Conservation (phyloP, 2,329 filamentous ascomycete species). For the Alternaria brassicicola region DNA sequence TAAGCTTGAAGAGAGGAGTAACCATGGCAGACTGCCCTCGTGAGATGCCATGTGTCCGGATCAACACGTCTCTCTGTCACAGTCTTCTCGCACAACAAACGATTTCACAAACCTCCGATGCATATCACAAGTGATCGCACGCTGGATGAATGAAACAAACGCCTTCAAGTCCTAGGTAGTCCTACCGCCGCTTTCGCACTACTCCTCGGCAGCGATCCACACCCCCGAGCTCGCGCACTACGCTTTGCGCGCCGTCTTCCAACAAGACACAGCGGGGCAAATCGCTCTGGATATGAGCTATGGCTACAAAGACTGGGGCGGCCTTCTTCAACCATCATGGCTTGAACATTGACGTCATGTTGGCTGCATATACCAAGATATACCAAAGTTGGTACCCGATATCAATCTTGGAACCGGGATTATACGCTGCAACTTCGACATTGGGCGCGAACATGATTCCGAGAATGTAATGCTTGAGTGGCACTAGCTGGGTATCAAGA, state of each 20-base stretch:
- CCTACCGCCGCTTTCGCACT: not conserved
- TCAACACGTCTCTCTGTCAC: no score
- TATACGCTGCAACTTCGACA: not conserved
- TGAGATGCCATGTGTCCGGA: no score
- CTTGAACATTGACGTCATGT: not conserved
- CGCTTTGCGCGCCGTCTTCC: not conserved
- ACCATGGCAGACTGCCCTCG: no score
- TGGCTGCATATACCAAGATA: not conserved
- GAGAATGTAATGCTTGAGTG: not conserved
- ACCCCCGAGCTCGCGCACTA: not conserved
- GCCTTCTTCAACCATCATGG: not conserved
- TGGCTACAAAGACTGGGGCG: not conserved
- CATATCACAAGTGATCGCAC: not conserved
- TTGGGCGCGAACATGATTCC: not conserved
- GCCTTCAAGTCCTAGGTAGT: not conserved
- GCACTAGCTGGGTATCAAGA: not conserved
- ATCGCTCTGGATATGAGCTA: not conserved
- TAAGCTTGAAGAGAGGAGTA: constrained; percentile 8
- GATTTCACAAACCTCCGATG: not conserved
- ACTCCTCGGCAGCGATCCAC: not conserved
- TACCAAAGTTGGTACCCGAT: not conserved
- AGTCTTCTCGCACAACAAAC: not conserved
- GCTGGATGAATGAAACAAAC: not conserved
- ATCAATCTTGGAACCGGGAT: not conserved
- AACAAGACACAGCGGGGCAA: not conserved